phyloP scores from a whole-genome alignment of 2,329 filamentous ascomycete genomes.

The Capronia americana region DNA sequence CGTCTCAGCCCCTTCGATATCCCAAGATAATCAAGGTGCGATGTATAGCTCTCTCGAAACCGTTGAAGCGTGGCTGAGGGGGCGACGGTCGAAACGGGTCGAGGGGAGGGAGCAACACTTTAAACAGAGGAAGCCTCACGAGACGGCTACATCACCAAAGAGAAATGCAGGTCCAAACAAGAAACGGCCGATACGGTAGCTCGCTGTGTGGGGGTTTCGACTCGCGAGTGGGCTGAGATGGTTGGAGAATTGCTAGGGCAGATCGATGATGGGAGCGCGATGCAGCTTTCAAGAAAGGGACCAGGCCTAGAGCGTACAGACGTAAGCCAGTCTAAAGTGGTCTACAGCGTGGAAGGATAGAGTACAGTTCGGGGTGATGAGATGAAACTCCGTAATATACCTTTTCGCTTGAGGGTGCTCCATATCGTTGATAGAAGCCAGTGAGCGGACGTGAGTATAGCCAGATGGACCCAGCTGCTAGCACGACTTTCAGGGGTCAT shows the following conservation, averaged over 20 bases:
- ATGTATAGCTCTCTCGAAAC: background rate
- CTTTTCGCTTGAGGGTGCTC: slow-evolving; percentile 20
- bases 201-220: slow-evolving; percentile 15
- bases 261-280: slow-evolving; percentile 1
- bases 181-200: slow-evolving; percentile 6
- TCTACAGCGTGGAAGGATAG: slow-evolving; percentile 21
- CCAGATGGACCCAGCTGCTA: slow-evolving; percentile 23
- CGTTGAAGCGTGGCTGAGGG: background rate
- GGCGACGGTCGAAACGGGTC: slow-evolving; percentile 9
- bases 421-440: slow-evolving; percentile 14
- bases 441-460: slow-evolving; percentile 27
- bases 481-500: slow-evolving; percentile 28
- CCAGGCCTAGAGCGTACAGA: slow-evolving; percentile 6
- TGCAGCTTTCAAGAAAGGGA: slow-evolving; percentile 12
- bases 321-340: slow-evolving; percentile 14
- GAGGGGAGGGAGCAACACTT: slow-evolving; percentile 16
- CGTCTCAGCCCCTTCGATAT: background rate
- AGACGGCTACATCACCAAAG: slow-evolving; percentile 24
- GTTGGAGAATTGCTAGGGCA: slow-evolving; percentile 9
- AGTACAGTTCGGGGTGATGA: slow-evolving; percentile 18
- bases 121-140: slow-evolving; percentile 7
- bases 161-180: slow-evolving; percentile 12
- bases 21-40: background rate
- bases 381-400: slow-evolving; percentile 32
- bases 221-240: slow-evolving; percentile 14